A percentile compares a stretch with the other conserved stretches of the same genome.
phyloP scores from a whole-genome alignment of 106 monocot genomes.

The Acorus calamus region DNA sequence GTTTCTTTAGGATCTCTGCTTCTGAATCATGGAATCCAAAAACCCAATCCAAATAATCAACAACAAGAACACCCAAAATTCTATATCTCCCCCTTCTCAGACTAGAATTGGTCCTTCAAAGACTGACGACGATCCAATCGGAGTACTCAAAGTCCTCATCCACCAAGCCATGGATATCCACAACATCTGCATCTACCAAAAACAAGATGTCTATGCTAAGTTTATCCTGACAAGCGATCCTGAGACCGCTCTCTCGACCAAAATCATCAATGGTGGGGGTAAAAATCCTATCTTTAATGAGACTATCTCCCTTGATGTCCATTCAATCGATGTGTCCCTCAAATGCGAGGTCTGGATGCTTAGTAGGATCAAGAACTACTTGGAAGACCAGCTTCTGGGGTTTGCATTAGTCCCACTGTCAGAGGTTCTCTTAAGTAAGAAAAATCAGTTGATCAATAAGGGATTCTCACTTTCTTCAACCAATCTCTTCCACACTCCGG shows the following conservation, averaged over 20 bases:
- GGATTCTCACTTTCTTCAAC: conserved; percentile 63
- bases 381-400: conserved; percentile 75
- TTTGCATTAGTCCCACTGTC: conserved; percentile 57
- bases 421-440: conserved; percentile 14
- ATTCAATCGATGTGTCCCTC: conserved; percentile 28
- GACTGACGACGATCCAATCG: no score
- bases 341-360: conserved; percentile 87
- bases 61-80: no score
- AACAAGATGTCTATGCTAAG: conserved; percentile 89
- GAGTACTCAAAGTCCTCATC: conserved; percentile 42
- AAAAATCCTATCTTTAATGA: conserved; percentile 62
- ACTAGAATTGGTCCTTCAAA: no score
- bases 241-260: conserved; percentile 31
- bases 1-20: no score
- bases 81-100: no score
- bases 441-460: conserved; percentile 17
- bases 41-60: no score
- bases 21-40: no score
- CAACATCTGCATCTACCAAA: conserved; percentile 89
- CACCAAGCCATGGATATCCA: conserved; percentile 71
- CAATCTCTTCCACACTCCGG: conserved; percentile 61
- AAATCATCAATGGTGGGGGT: conserved; percentile 66
- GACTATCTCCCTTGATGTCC: conserved; percentile 30
- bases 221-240: conserved; percentile 47
- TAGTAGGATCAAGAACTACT: conserved; percentile 74